Percentiles rank a stretch among this genome's conserved stretches.
phyloP scores from a whole-genome alignment of 306 rosid species.

The Ormosia semicastrata region DNA sequence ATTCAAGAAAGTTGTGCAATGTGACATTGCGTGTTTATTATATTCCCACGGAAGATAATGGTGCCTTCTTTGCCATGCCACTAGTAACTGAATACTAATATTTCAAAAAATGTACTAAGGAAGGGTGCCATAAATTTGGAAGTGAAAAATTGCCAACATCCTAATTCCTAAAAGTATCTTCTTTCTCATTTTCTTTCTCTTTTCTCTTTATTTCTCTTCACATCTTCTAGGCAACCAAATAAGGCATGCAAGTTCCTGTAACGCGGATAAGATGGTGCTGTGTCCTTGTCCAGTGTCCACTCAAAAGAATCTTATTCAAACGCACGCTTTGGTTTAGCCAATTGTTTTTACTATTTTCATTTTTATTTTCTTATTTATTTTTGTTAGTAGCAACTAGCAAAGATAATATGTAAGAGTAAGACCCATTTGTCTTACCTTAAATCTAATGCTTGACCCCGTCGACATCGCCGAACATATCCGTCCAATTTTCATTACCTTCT shows the following conservation, averaged over 20 bases:
- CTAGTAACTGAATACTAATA: background rate
- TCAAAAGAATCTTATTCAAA: slow-evolving; percentile 46
- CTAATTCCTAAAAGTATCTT: background rate
- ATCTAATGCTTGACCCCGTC: slow-evolving; percentile 63
- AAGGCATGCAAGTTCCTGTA: slow-evolving; percentile 20
- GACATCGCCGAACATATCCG: slow-evolving; percentile 60
- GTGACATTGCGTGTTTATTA: slow-evolving; percentile 17
- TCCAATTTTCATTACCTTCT: slow-evolving; percentile 46
- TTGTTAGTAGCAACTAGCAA: background rate
- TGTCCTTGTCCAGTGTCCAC: slow-evolving; percentile 54
- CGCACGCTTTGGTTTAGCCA: slow-evolving; percentile 39
- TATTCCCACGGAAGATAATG: slow-evolving; percentile 32
- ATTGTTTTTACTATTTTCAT: background rate
- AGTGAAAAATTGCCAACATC: background rate
- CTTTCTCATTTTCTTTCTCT: background rate
- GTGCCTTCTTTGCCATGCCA: slow-evolving; percentile 35
- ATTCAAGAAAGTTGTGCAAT: slow-evolving; percentile 44
- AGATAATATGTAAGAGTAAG: slow-evolving; percentile 11
- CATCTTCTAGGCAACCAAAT: slow-evolving; percentile 40
- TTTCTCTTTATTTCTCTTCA: background rate
- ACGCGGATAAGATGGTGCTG: slow-evolving; percentile 44
- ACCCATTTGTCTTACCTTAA: slow-evolving; percentile 36
- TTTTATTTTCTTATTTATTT: background rate
- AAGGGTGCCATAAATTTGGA: slow-evolving; percentile 1
- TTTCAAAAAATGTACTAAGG: background rate